Percentiles rank a stretch among this genome's conserved stretches.
Conservation (phyloP, 768 basidiomycete species). For the Tylopilus felleus region DNA sequence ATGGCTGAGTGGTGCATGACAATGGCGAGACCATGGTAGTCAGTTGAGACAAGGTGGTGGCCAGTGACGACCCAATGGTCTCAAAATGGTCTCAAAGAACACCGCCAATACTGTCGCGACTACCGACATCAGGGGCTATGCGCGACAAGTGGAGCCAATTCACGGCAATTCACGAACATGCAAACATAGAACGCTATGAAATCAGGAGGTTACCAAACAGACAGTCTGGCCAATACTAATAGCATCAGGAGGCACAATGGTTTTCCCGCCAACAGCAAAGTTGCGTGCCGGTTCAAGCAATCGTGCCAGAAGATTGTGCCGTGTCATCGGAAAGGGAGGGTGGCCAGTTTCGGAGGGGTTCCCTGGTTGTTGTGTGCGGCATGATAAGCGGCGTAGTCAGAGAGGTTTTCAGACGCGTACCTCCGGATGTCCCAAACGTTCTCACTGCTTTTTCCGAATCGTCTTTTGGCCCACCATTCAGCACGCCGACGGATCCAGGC, state of each 20-base stretch:
- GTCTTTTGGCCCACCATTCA: slow-evolving; percentile 89
- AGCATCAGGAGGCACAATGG: background rate
- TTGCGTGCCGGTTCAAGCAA: slow-evolving; percentile 11
- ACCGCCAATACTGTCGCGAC: background rate
- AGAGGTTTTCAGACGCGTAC: slow-evolving; percentile 46
- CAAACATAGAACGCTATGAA: background rate
- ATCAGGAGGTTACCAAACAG: background rate
- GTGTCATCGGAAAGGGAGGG: slow-evolving; percentile 20
- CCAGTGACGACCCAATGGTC: background rate
- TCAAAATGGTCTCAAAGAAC: background rate
- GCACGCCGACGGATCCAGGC: slow-evolving; percentile 85
- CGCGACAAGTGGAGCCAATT: no score
- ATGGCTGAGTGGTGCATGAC: slow-evolving; percentile 36
- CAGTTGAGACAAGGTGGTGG: no score
- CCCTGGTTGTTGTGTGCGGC: slow-evolving; percentile 10
- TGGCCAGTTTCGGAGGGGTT: slow-evolving; percentile 28
- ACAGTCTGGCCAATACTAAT: background rate
- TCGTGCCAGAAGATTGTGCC: slow-evolving; percentile 21
- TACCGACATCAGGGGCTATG: background rate
- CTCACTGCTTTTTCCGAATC: slow-evolving; percentile 81
- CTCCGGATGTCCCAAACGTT: slow-evolving; percentile 89
- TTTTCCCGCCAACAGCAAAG: background rate
- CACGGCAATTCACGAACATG: background rate
- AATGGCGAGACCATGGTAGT: slow-evolving; percentile 8
- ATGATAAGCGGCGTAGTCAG: slow-evolving; percentile 1